Conservation (phyloP, 768 basidiomycete species). For the Russula sp. region DNA sequence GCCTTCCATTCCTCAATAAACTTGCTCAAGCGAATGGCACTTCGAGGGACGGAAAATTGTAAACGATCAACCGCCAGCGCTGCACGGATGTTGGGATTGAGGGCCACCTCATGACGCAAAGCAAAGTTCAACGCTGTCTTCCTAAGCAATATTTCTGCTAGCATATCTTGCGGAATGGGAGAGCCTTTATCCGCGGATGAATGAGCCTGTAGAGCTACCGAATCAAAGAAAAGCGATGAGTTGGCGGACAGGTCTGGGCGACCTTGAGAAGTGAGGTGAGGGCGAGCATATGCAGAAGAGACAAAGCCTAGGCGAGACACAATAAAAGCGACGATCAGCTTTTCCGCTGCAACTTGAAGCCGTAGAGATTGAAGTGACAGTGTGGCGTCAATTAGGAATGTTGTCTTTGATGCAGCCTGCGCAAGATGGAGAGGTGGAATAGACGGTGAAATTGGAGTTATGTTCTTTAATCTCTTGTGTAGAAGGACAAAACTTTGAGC, state of each 20-base stretch:
- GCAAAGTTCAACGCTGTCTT: slow-evolving; percentile 41
- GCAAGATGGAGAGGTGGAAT: not conserved
- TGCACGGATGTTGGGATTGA: slow-evolving; percentile 35
- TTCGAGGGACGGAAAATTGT: slow-evolving; percentile 63
- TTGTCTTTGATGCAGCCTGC: slow-evolving; percentile 1
- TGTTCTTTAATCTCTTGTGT: not conserved
- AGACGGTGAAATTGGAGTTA: not conserved
- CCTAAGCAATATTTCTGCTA: slow-evolving; percentile 52
- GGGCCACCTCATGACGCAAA: slow-evolving; percentile 38
- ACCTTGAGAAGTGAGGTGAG: slow-evolving; percentile 25
- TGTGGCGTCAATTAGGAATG: slow-evolving; percentile 32
- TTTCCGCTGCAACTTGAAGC: slow-evolving; percentile 63
- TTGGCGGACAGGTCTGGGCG: slow-evolving; percentile 38
- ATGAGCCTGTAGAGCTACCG: slow-evolving; percentile 51
- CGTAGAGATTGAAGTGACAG: slow-evolving; percentile 38
- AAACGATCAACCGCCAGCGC: slow-evolving; percentile 40
- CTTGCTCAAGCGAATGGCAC: slow-evolving; percentile 68
- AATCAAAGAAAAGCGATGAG: slow-evolving; percentile 41
- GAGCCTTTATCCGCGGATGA: slow-evolving; percentile 37
- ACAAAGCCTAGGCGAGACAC: slow-evolving; percentile 34
- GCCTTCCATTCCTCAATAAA: slow-evolving; percentile 79
- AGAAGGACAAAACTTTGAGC: slow-evolving; percentile 14
- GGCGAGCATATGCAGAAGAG: slow-evolving; percentile 27
- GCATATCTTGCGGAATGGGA: slow-evolving; percentile 42
- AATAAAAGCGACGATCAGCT: slow-evolving; percentile 56